Conservation (phyloP, 805 yeast genomes). For the Myxozyma melibiosi region DNA sequence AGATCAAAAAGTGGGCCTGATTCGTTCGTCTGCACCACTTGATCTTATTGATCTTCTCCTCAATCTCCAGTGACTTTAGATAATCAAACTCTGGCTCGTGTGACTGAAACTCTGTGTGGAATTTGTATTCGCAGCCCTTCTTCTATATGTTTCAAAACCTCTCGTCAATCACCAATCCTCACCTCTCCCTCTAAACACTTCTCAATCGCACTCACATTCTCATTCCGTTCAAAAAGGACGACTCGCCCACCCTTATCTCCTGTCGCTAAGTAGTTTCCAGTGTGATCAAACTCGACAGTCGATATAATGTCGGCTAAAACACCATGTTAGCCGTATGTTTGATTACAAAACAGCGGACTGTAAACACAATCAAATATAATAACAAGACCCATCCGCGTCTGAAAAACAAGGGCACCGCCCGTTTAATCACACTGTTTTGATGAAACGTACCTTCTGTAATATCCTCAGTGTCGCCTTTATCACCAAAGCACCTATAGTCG, state of each 20-base stretch:
- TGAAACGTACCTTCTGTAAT: conserved; percentile 47
- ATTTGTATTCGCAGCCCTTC: conserved; percentile 86
- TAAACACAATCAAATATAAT: not conserved
- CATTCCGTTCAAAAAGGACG: conserved; percentile 89
- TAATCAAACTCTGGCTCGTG: conserved; percentile 99
- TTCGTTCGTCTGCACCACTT: conserved; percentile 91
- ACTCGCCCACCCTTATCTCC: conserved; percentile 99
- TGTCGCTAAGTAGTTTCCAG: conserved; percentile 94
- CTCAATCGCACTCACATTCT: conserved; percentile 40
- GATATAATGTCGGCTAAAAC: conserved; percentile 83
- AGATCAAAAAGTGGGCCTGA: conserved; percentile 83
- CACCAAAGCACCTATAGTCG: conserved; percentile 85
- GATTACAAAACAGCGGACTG: not conserved
- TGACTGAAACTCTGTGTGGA: conserved; percentile 94
- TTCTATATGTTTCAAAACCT: conserved; percentile 39
- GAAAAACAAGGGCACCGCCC: too few relatives aligned
- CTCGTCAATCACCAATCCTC: not conserved
- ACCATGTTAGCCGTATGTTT: not conserved
- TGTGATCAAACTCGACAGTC: conserved; percentile 92
- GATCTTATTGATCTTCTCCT: conserved; percentile 96
- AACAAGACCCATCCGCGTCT: too few relatives aligned
- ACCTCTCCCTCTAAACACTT: not conserved
- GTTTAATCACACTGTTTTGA: too few relatives aligned
- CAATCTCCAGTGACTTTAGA: conserved; percentile 91
- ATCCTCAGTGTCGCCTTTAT: conserved; percentile 93